Percentiles rank a stretch among this genome's conserved stretches.
Conservation (phyloP, 106 monocot genomes). For the Chionographis japonica region DNA sequence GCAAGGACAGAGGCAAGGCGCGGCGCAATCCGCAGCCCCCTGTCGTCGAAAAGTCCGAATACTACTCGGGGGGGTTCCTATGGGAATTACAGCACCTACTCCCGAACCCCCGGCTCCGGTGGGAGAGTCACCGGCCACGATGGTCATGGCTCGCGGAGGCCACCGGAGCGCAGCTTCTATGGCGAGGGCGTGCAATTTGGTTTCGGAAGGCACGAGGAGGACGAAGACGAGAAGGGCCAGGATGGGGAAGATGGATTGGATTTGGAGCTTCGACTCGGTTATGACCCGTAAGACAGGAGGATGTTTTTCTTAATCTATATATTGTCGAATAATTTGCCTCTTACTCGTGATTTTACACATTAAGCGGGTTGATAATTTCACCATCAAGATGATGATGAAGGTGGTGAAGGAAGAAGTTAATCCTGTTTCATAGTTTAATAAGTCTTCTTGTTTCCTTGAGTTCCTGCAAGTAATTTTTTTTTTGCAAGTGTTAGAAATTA, state of each 20-base stretch:
- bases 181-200: conserved; percentile 5
- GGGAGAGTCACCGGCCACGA: not conserved
- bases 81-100: not conserved
- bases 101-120: not conserved
- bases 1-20: conserved; percentile 30
- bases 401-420: too few relatives aligned
- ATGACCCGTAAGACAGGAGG: not conserved
- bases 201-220: conserved; percentile 1
- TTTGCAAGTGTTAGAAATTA: too few relatives aligned
- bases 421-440: too few relatives aligned
- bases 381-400: too few relatives aligned
- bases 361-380: too few relatives aligned
- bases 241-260: conserved; percentile 25
- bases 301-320: not conserved
- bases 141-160: not conserved
- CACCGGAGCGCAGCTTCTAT: conserved; percentile 14
- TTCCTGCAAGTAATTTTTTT: too few relatives aligned
- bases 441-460: too few relatives aligned
- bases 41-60: too few relatives aligned
- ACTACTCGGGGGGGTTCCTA: not conserved
- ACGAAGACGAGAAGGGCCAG: not conserved
- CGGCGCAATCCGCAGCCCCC: not conserved
- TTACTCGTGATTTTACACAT: too few relatives aligned
- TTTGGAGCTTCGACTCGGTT: conserved; percentile 49
- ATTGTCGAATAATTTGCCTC: not conserved